phyloP scores from a whole-genome alignment of 1,284 basidiomycete genomes.

The Ustilago shanxiensis region DNA sequence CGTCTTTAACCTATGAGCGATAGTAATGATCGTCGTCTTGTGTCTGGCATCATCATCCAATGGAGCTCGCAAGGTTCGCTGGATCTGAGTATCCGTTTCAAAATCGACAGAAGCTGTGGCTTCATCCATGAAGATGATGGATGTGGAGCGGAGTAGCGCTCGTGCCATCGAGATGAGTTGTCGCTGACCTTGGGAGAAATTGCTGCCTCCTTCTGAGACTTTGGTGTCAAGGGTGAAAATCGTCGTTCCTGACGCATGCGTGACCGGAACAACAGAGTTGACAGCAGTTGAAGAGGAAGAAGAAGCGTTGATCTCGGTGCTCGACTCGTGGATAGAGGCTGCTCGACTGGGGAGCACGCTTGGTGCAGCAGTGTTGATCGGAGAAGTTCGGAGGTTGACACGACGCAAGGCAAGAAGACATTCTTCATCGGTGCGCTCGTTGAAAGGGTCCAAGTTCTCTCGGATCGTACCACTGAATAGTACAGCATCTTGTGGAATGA shows the following conservation, averaged over 20 bases:
- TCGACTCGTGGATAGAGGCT: conserved; percentile 18
- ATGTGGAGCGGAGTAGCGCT: conserved; percentile 59
- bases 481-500: conserved; percentile 72
- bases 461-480: conserved; percentile 63
- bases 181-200: conserved; percentile 66
- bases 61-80: conserved; percentile 78
- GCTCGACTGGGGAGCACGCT: conserved; percentile 32
- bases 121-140: conserved; percentile 68
- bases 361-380: conserved; percentile 27
- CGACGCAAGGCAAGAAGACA: conserved; percentile 40
- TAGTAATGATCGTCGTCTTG: conserved; percentile 80
- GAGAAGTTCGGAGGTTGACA: conserved; percentile 43
- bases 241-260: conserved; percentile 1
- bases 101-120: conserved; percentile 67
- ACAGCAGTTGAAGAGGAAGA: conserved; percentile 22
- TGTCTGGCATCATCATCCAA: conserved; percentile 21
- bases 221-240: conserved; percentile 46
- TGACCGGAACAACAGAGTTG: conserved; percentile 14
- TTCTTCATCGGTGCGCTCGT: conserved; percentile 58
- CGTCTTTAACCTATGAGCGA: conserved; percentile 76
- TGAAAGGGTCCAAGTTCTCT: conserved; percentile 57
- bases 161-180: conserved; percentile 67
- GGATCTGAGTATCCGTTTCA: conserved; percentile 73
- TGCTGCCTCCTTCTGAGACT: conserved; percentile 65
- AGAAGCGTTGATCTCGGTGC: conserved; percentile 11